Percentiles rank a stretch among this genome's conserved stretches.
phyloP scores from a whole-genome alignment of 1,284 basidiomycete species.

The Tylopilus sp. region DNA sequence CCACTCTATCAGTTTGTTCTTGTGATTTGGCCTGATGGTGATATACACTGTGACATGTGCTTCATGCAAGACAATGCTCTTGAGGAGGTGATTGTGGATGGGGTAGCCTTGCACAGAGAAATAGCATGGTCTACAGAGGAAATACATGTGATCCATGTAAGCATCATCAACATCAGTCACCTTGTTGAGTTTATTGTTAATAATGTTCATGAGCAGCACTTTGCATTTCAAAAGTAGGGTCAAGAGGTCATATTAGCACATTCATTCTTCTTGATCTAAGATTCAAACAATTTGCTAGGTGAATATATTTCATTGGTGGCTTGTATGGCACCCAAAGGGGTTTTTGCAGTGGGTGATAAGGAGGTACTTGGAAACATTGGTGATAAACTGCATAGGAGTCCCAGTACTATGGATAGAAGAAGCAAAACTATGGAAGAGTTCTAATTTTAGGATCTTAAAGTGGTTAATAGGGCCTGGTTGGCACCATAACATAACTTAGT shows the following conservation, averaged over 20 bases:
- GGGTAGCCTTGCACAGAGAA: slow-evolving; percentile 6
- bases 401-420: background rate
- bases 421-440: slow-evolving; percentile 12
- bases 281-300: background rate
- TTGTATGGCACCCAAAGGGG: slow-evolving; percentile 7
- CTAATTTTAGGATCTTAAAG: slow-evolving; percentile 12
- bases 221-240: background rate
- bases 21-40: background rate
- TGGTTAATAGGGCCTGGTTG: background rate
- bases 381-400: slow-evolving; percentile 7
- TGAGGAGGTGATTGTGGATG: slow-evolving; percentile 20
- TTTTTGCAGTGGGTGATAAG: slow-evolving; percentile 17
- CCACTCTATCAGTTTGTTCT: too few relatives aligned
- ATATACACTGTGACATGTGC: slow-evolving; percentile 8
- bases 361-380: slow-evolving; percentile 10
- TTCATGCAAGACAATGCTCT: slow-evolving; percentile 13
- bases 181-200: slow-evolving; percentile 7
- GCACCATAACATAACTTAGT: too few relatives aligned
- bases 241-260: slow-evolving; percentile 9
- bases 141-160: slow-evolving; percentile 4
- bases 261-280: slow-evolving; percentile 11
- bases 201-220: slow-evolving; percentile 10
- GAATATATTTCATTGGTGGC: slow-evolving; percentile 4
- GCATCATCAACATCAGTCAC: slow-evolving; percentile 7
- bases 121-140: slow-evolving; percentile 3